Evolutionary conservation across 495 filamentous ascomycete species (phyloP), one percentile per base, ranked within the genome.

Genomic region (Aspergillus incahuasiensis): DNA sequence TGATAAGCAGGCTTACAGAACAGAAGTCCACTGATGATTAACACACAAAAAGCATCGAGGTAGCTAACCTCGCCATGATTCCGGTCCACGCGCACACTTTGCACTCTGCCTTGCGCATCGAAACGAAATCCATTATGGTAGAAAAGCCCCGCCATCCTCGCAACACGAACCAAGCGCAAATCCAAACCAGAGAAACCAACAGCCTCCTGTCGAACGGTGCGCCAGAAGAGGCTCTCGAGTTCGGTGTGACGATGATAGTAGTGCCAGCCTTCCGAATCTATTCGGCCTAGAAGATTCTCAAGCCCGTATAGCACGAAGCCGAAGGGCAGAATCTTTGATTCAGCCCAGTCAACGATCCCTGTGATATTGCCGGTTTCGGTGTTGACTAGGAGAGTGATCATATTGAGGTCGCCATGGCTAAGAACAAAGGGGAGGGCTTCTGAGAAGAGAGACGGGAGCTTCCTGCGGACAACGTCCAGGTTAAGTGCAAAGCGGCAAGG

Each of bases 331-430:
- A 77, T 64, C 20, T 55, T 72, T 32, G 74, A 65, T 30, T 79
- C 72, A 34, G 72, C 69, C 74, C 70, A 78, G 64, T 80, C 76
- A 32, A 80, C 54, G 52, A 75, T 64, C 24, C 74, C 74, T 20
- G 64, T 78, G 48, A 78, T 74, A 49, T 65, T 42, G 21, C 73
- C 72, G 4, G 62, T 72, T 56, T 62, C 39, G 5, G 67, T 62
- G 41, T 77, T 66, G 24, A 75, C 53, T 6, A 79, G 57, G 19
- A 79, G 66, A 65, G 78, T 80, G 47, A 75, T 74, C 40, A 66
- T 60, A 49, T 65, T 72, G 32, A 82, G 64, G 58, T 81, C 77
- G 11, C 60, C 66, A 55, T 81, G 74, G 13, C 66, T 77, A 35
- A 81, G 74, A 52, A 76, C 65, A 16, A 75, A 69, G 5, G 62